Percentiles rank a stretch among this genome's conserved stretches.
phyloP scores from a whole-genome alignment of 169 alveolate species.

The Toxoplasma gondii region DNA sequence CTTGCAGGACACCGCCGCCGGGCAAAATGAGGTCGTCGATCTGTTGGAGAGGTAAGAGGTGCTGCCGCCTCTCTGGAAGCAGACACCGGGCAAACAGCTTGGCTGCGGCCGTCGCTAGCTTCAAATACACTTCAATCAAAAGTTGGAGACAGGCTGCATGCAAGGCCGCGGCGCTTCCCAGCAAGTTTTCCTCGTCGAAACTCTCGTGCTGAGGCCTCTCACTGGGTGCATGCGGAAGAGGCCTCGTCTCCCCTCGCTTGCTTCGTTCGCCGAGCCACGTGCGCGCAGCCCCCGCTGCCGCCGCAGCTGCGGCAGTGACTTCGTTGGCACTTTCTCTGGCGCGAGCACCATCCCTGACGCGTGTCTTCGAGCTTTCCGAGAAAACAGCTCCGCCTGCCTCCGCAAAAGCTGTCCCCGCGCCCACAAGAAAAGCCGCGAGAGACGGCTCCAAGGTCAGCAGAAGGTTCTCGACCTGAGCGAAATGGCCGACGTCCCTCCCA shows the following conservation, averaged over 20 bases:
- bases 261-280: neutral
- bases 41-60: slow-evolving; percentile 39
- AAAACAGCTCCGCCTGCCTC: neutral
- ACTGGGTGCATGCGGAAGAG: neutral
- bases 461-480: neutral
- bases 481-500: neutral
- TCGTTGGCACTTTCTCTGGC: neutral
- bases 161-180: slow-evolving; percentile 47
- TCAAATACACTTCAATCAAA: slow-evolving; percentile 11
- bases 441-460: slow-evolving; percentile 11
- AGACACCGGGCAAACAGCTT: neutral
- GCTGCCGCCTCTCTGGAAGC: neutral
- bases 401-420: slow-evolving; percentile 13
- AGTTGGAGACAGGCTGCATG: slow-evolving; percentile 41
- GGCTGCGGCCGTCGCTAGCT: neutral
- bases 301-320: neutral
- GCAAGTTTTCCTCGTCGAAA: neutral
- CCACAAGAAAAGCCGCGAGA: neutral
- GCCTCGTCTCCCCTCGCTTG: neutral
- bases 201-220: neutral
- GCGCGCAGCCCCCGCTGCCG: neutral
- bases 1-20: slow-evolving; percentile 41
- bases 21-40: slow-evolving; percentile 43
- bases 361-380: neutral
- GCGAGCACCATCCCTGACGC: neutral